Percentiles rank a stretch among this genome's conserved stretches.
Evolutionary conservation across 345 rosid genomes (phyloP).

Genomic region (Hevea brasiliensis): DNA sequence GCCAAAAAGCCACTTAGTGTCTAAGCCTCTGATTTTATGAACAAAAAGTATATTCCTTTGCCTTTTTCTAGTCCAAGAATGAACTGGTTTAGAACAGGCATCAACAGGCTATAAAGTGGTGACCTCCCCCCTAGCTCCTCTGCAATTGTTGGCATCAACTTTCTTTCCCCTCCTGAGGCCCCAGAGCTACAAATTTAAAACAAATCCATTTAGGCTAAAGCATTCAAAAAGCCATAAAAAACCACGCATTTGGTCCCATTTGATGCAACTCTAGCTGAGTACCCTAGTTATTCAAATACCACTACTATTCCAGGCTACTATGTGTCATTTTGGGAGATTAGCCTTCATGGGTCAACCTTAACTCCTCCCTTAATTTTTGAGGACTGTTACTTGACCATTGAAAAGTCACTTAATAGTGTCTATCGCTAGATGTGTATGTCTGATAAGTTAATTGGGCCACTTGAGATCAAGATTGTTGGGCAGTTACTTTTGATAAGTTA

Average conservation of each 20-base stretch:
- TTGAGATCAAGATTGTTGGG: conserved; percentile 20
- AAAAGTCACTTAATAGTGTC: conserved; percentile 23
- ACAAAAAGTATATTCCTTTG: conserved; percentile 23
- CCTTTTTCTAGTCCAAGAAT: conserved; percentile 17
- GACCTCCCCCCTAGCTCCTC: conserved; percentile 13
- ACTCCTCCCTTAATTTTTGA: conserved; percentile 20
- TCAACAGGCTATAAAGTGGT: conserved; percentile 21
- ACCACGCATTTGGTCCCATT: no score
- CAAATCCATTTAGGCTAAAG: no score
- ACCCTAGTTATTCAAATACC: no score
- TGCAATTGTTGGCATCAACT: no score
- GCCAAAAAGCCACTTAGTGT: conserved; percentile 17
- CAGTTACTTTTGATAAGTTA: conserved; percentile 21
- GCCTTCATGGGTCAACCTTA: background rate
- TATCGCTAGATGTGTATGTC: conserved; percentile 22
- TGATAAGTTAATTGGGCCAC: conserved; percentile 19
- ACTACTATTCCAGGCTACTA: no score
- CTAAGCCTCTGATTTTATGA: conserved; percentile 23
- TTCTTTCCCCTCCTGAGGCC: conserved; percentile 27
- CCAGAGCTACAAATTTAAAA: conserved; percentile 24
- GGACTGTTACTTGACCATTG: conserved; percentile 18
- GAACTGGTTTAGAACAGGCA: conserved; percentile 24
- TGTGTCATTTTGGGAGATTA: conserved; percentile 23
- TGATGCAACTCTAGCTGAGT: no score
- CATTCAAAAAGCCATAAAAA: no score